Evolutionary conservation across 805 yeast genomes (phyloP), one percentile per base, ranked within the genome.

Genomic region (Pichia occidentalis): DNA sequence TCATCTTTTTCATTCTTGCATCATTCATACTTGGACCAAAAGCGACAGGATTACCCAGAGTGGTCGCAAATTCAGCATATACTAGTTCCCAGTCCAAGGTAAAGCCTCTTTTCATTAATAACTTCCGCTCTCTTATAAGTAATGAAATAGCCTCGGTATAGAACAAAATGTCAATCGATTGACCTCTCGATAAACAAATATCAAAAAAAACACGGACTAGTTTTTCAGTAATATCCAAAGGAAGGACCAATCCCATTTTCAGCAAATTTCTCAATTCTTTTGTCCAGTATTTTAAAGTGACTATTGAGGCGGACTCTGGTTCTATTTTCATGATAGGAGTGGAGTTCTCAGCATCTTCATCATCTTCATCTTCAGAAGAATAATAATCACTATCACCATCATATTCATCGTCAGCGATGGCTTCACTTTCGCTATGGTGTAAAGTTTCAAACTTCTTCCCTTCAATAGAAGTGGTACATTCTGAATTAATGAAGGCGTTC

Each of bases 281-380:
- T 0, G 96, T 81, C 95, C 96, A 88, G 42, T 81, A 84, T 37
- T 80, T 71, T 7, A 86, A 80, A 31, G 79, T 71, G 6, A 83
- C 77, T 6, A 85, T 80, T 0, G 92, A 75, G 0, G 92, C 82
- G 1, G 85, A 75, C 47, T 72, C 69, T 2, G 82, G 75, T 1
- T 79, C 68, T 8, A 76, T 69, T 46, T 77, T 78, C 42, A 80
- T 78, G 32, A 79, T 79, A 1, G 67, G 69, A 0, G 67, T 67
- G 0, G 63, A 64, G 1, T 62, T 61, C 9, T 53, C 53, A 23
- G 46, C 44, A 10, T 61, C 68, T 16, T 62, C 71, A 11, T 66
- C 72, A 22, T 63, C 71, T 21, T 65, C 72, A 5, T 63, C 65
- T 3, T 47, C 44, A 11, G 44, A 39, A 22, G 33, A 37, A 25